Base-by-base conservation (phyloP, 495 filamentous ascomycete species). In the Annulohypoxylon nitens region DNA sequence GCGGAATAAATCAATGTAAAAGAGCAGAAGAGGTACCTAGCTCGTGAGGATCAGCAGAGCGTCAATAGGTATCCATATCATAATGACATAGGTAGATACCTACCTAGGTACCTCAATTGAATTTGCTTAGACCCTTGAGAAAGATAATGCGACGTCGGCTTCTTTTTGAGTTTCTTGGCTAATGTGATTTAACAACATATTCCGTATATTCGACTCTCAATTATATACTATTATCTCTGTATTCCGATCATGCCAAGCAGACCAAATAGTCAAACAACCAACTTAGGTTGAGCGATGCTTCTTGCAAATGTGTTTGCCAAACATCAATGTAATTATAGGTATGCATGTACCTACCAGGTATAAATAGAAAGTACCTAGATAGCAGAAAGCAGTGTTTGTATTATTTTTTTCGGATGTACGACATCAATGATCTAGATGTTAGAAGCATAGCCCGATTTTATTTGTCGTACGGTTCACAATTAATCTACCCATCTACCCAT, bases 361-460 rank as follows among this genome's bases (percentile, higher is more conserved):
- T 2, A 39, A 7, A 12, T 39, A 39, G 36, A 12, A 7, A 39
- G 36, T 66, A 47, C 20, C 20, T 23, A 23, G 20, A 23, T 23
- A 57, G 34, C 18, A 36, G 23, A 14, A 8, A 11, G 26, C n/a
- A 43, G 30, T 51, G 67, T 70, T 70, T 70, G 67, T 59, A 6
- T 30, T 30, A 30, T 6, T 30, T 59, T 51, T 51, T 70, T 2
- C 11, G 34, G 53, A 41, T 54, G 23, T 4, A 30, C 50, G n/a
- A 54, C 50, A 33, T 54, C 12, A 14, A 2, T 11, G 37, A n/a
- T 11, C 4, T n/a, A 43, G 12, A 12, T 43, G 30, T 26, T n/a
- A 54, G 50, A 54, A 4, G 5, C 25, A 30, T 26, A 54, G n/a
- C 12, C 50, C 11, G 30, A 26, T 54, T 30, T 33, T 53, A 53